A percentile compares a stretch with the other conserved stretches of the same genome.
phyloP scores from a whole-genome alignment of 257 asterid species.

The Verbascum thapsus region DNA sequence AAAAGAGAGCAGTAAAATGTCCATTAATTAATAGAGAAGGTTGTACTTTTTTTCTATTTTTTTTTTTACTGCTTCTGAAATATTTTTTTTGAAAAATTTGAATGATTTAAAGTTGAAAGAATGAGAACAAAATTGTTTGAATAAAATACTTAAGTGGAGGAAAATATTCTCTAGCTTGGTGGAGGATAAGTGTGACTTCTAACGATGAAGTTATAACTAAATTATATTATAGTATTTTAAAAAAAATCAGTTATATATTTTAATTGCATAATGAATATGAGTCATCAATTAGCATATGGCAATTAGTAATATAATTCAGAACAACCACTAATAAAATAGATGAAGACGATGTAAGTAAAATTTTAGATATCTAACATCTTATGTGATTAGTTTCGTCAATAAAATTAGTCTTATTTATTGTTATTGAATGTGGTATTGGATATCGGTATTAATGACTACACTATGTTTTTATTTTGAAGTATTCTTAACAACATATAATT shows the following conservation, averaged over 20 bases:
- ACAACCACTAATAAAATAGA: too few relatives aligned
- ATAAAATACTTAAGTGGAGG: slow-evolving; percentile 37
- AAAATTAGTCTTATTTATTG: too few relatives aligned
- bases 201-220: slow-evolving; percentile 29
- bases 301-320: too few relatives aligned
- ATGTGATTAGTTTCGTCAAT: too few relatives aligned
- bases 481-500: background rate
- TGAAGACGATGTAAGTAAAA: too few relatives aligned
- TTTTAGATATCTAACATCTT: too few relatives aligned
- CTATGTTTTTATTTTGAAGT: background rate
- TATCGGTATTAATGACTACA: too few relatives aligned
- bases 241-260: too few relatives aligned
- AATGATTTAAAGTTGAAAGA: slow-evolving; percentile 31
- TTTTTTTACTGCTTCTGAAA: background rate
- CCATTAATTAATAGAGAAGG: slow-evolving; percentile 31
- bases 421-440: background rate
- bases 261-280: too few relatives aligned
- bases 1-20: slow-evolving; percentile 31
- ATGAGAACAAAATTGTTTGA: slow-evolving; percentile 37
- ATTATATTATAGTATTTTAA: slow-evolving; percentile 8
- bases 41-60: background rate
- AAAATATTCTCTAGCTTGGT: slow-evolving; percentile 33
- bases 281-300: too few relatives aligned
- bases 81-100: background rate
- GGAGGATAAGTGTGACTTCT: slow-evolving; percentile 13